Conservation (phyloP, 176 grass and related monocot genomes). For the Eragrostis curvula region DNA sequence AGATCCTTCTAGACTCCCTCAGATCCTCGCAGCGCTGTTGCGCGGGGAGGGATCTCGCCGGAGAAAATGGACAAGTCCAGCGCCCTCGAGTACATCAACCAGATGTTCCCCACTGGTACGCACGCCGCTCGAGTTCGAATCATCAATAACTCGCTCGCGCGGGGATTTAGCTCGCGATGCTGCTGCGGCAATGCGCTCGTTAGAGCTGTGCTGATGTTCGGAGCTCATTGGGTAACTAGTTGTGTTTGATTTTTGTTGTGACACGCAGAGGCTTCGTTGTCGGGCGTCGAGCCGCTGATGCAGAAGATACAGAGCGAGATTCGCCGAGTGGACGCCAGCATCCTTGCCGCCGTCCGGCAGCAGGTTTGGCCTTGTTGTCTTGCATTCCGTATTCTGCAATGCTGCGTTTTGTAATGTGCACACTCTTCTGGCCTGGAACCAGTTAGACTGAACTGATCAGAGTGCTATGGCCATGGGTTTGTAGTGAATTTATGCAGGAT, state of each 20-base stretch:
- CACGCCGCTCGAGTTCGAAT: slow-evolving; percentile 14
- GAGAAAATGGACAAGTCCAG: slow-evolving; percentile 90
- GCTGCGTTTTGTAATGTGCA: not conserved
- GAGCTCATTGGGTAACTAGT: slow-evolving; percentile 18
- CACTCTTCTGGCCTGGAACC: not conserved
- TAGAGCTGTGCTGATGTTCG: slow-evolving; percentile 23
- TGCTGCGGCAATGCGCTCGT: slow-evolving; percentile 45
- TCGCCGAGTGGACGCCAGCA: slow-evolving; percentile 92
- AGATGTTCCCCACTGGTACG: slow-evolving; percentile 96
- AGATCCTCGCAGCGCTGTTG: slow-evolving; percentile 44
- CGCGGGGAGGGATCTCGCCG: slow-evolving; percentile 46
- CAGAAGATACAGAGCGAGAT: slow-evolving; percentile 99
- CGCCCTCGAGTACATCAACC: slow-evolving; percentile 98
- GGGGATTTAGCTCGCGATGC: slow-evolving; percentile 8
- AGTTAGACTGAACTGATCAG: slow-evolving; percentile 3
- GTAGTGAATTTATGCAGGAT: slow-evolving; percentile 6
- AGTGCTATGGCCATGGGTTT: not conserved
- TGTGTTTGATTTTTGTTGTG: not conserved
- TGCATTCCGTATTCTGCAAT: not conserved
- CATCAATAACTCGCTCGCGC: slow-evolving; percentile 12
- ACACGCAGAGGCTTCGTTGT: slow-evolving; percentile 83
- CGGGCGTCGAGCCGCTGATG: slow-evolving; percentile 97
- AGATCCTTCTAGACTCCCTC: slow-evolving; percentile 42
- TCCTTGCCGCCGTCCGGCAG: slow-evolving; percentile 91
- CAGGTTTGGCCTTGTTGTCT: slow-evolving; percentile 58